These are phyloP conservation scores for Fennellomyces sp. DNA, from an alignment of 371 early-diverging fungal genomes.

Conservation along the genomic window DNA sequence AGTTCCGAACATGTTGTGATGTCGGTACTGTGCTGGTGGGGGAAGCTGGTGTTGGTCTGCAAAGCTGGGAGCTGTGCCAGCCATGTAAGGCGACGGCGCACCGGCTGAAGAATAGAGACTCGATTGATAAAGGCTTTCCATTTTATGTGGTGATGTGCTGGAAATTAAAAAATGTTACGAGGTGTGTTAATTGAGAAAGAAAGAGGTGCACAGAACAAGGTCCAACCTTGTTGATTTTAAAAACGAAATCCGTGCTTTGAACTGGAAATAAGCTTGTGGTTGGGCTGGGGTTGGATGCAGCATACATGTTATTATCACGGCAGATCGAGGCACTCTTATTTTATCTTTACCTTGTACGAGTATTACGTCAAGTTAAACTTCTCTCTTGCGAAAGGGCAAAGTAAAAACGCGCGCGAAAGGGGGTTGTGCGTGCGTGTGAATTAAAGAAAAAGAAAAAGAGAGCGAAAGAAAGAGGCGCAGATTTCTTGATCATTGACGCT, in stretches of 20 bases:
- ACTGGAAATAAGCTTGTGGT: background rate
- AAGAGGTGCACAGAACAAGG: background rate
- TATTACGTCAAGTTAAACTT: constrained; percentile 9
- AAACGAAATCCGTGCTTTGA: constrained; percentile 1
- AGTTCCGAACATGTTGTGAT: constrained; percentile 16
- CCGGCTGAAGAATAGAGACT: constrained; percentile 30
- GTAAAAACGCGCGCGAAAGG: background rate
- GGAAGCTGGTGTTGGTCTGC: constrained; percentile 20
- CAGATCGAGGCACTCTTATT: constrained; percentile 4
- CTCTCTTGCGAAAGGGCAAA: background rate
- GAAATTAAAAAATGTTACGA: background rate
- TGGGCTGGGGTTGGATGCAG: no score
- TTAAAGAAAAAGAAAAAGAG: constrained; percentile 7
- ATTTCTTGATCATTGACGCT: background rate
- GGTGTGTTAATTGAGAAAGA: no score
- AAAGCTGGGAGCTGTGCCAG: constrained; percentile 4
- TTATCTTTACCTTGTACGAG: constrained; percentile 50
- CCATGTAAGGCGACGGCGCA: constrained; percentile 25
- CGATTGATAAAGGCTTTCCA: constrained; percentile 44
- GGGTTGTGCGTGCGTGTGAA: background rate
- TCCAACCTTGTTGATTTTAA: background rate
- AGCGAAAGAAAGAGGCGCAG: constrained; percentile 1
- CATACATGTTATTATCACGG: background rate
- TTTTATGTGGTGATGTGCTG: background rate
- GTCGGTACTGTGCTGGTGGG: constrained; percentile 27